Evolutionary conservation across 176 grass and related monocot species (phyloP).

Genomic region (Saccharum spontaneum): DNA sequence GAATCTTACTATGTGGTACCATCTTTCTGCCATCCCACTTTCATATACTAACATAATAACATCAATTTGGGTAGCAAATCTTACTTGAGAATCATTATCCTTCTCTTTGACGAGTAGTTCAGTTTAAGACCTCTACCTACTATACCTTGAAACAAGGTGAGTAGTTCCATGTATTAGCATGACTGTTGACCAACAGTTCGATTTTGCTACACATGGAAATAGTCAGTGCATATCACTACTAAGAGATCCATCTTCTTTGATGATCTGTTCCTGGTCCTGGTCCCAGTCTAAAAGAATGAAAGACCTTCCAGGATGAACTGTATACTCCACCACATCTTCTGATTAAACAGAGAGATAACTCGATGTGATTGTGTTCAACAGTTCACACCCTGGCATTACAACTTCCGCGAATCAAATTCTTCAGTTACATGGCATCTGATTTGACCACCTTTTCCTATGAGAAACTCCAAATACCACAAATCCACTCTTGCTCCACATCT

Average conservation of each 20-base stretch:
- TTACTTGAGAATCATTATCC: neutral
- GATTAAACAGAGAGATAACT: slow-evolving; percentile 24
- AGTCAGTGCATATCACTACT: slow-evolving; percentile 6
- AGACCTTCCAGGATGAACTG: slow-evolving; percentile 5
- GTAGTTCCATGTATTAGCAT: slow-evolving; percentile 3
- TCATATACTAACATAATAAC: neutral
- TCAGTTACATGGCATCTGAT: neutral
- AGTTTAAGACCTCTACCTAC: neutral
- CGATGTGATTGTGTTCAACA: neutral
- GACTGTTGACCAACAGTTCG: neutral
- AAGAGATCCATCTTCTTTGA: neutral
- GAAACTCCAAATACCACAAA: slow-evolving; percentile 13
- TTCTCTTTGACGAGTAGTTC: neutral
- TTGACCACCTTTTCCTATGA: slow-evolving; percentile 18
- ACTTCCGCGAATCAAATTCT: slow-evolving; percentile 2
- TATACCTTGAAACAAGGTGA: neutral
- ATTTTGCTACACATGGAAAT: slow-evolving; percentile 2
- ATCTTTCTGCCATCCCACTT: slow-evolving; percentile 21
- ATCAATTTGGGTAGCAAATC: slow-evolving; percentile 15
- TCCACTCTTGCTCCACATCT: slow-evolving; percentile 12
- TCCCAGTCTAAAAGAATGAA: slow-evolving; percentile 14
- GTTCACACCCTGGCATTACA: neutral
- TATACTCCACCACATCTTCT: neutral
- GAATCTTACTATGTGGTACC: slow-evolving; percentile 26
- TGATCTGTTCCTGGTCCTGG: slow-evolving; percentile 17